phyloP scores from a whole-genome alignment of 306 rosid species.

The Cucurbita maxima region DNA sequence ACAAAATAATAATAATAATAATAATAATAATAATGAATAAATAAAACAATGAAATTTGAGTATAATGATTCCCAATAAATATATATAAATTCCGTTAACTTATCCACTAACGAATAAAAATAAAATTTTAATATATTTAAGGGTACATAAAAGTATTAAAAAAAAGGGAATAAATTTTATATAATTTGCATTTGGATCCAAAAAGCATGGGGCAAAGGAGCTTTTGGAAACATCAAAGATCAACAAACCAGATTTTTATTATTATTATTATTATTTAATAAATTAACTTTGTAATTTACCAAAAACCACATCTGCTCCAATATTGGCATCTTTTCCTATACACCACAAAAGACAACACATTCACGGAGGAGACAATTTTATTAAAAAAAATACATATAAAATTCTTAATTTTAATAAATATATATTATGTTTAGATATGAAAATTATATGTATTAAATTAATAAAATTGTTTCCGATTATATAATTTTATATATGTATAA shows the following conservation, averaged over 20 bases:
- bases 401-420: no score
- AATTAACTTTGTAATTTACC: not conserved
- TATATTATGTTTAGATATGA: no score
- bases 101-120: not conserved
- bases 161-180: no score
- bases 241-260: not conserved
- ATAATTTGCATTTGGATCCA: no score
- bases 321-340: slow-evolving; percentile 72
- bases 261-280: not conserved
- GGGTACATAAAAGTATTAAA: no score
- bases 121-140: no score
- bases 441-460: no score
- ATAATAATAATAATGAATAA: not conserved
- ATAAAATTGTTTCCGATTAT: no score
- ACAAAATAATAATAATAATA: not conserved
- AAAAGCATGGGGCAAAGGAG: not conserved
- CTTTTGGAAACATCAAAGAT: not conserved
- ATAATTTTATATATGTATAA: no score
- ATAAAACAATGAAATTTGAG: not conserved
- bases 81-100: not conserved
- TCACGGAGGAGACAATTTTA: no score
- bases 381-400: no score
- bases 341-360: slow-evolving; percentile 15
- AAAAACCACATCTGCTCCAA: slow-evolving; percentile 24
- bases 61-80: not conserved